Conservation (phyloP, 2,329 filamentous ascomycete genomes). For the Pyricularia grisea region DNA sequence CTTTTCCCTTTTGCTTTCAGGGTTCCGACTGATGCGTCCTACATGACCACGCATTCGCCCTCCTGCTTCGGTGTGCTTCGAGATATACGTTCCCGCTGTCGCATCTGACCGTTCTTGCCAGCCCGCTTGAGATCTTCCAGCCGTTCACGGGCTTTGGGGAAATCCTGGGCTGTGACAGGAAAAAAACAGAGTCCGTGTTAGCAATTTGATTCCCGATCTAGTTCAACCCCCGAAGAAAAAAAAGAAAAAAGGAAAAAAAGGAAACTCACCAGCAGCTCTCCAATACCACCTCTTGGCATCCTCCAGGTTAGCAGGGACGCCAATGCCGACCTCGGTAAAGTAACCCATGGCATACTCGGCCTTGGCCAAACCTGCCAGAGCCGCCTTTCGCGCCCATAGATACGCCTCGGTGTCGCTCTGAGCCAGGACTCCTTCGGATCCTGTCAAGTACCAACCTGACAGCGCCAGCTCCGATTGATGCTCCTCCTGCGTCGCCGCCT, state of each 20-base stretch:
- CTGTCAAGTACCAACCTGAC: conserved; percentile 92
- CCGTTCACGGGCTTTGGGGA: conserved; percentile 83
- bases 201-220: background rate
- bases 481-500: conserved; percentile 84
- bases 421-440: conserved; percentile 74
- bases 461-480: conserved; percentile 83
- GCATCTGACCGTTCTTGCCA: conserved; percentile 56
- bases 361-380: conserved; percentile 77
- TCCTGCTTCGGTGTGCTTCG: conserved; percentile 80
- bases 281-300: conserved; percentile 99
- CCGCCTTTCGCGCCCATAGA: conserved; percentile 92
- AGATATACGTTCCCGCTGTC: conserved; percentile 69
- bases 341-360: conserved; percentile 98
- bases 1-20: background rate
- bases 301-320: conserved; percentile 74
- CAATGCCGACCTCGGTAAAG: conserved; percentile 92
- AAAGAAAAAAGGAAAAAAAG: conserved; percentile 18
- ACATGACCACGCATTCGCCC: conserved; percentile 84
- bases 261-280: conserved; percentile 79
- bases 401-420: conserved; percentile 96
- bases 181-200: background rate
- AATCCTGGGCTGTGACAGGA: conserved; percentile 70
- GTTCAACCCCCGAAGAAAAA: no score
- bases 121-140: conserved; percentile 84
- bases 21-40: conserved; percentile 13